Evolutionary conservation across 306 rosid species (phyloP).

Genomic region (Sicyos edulis): DNA sequence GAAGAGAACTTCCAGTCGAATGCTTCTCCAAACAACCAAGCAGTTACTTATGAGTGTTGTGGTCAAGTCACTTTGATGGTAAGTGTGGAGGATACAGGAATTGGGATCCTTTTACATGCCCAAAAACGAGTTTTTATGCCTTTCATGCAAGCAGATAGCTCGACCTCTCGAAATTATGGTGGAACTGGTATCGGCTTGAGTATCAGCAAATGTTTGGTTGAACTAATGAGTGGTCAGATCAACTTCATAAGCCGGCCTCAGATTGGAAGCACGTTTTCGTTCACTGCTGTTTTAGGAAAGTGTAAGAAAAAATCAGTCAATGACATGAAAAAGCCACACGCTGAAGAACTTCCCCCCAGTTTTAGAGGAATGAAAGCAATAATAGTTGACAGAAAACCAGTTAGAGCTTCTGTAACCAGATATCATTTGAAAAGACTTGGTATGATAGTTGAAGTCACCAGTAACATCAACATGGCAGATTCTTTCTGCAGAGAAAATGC

Average conservation of each 20-base stretch:
- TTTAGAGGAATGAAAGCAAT: slow-evolving; percentile 76
- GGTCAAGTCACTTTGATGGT: slow-evolving; percentile 70
- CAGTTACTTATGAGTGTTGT: slow-evolving; percentile 35
- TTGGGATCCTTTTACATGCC: slow-evolving; percentile 81
- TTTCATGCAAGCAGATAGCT: slow-evolving; percentile 97
- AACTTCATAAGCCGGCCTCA: slow-evolving; percentile 64
- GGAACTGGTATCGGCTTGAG: slow-evolving; percentile 99
- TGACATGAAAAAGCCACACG: slow-evolving; percentile 52
- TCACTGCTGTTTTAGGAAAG: slow-evolving; percentile 61
- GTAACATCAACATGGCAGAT: slow-evolving; percentile 48
- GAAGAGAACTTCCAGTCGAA: slow-evolving; percentile 55
- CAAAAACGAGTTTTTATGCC: slow-evolving; percentile 86
- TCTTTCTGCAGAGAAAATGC: slow-evolving; percentile 59
- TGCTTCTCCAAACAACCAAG: slow-evolving; percentile 34
- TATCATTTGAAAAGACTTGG: slow-evolving; percentile 96
- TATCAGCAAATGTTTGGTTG: slow-evolving; percentile 92
- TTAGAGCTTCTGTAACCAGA: slow-evolving; percentile 87
- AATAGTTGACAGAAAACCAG: slow-evolving; percentile 81
- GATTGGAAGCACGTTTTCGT: slow-evolving; percentile 88
- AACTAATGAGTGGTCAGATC: slow-evolving; percentile 91
- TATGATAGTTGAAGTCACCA: slow-evolving; percentile 54
- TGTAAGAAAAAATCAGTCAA: slow-evolving; percentile 42
- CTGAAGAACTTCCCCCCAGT: slow-evolving; percentile 72
- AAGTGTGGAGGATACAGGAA: slow-evolving; percentile 93
- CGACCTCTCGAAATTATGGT: slow-evolving; percentile 89